Conservation (phyloP, 2,329 filamentous ascomycete species). For the Nemania sp. region DNA sequence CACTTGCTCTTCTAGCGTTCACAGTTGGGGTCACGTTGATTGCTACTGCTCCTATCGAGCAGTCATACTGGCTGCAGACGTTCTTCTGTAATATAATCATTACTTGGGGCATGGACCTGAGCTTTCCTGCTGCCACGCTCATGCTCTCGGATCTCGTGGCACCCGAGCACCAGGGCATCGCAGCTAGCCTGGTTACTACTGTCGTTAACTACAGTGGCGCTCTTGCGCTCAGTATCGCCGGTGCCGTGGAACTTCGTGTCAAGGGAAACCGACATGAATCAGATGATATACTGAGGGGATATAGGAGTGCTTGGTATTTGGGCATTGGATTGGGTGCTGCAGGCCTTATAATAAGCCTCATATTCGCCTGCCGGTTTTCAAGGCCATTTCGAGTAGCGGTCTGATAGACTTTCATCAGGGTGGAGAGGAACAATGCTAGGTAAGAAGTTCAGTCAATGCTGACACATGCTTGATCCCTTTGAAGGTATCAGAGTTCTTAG, state of each 20-base stretch:
- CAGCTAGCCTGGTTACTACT: slow-evolving; percentile 63
- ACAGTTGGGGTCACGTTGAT: slow-evolving; percentile 49
- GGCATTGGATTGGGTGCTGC: slow-evolving; percentile 45
- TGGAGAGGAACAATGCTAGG: neutral
- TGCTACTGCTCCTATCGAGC: slow-evolving; percentile 57
- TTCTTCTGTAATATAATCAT: slow-evolving; percentile 64
- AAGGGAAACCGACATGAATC: slow-evolving; percentile 36
- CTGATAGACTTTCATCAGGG: neutral
- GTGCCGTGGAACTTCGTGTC: slow-evolving; percentile 54
- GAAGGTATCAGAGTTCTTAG: neutral
- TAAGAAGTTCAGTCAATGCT: neutral
- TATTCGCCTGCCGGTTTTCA: slow-evolving; percentile 46
- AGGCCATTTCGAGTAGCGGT: slow-evolving; percentile 27
- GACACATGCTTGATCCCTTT: neutral
- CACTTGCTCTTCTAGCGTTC: slow-evolving; percentile 50
- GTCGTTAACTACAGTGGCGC: slow-evolving; percentile 70
- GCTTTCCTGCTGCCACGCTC: slow-evolving; percentile 65
- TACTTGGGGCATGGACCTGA: slow-evolving; percentile 67
- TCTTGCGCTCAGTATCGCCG: slow-evolving; percentile 66
- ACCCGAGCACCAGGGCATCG: slow-evolving; percentile 52
- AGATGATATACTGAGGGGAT: slow-evolving; percentile 45
- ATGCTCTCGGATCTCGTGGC: slow-evolving; percentile 60
- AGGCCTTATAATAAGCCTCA: slow-evolving; percentile 44
- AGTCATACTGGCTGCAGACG: slow-evolving; percentile 66
- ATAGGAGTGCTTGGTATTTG: slow-evolving; percentile 48